A percentile compares a stretch with the other conserved stretches of the same genome.
Conservation (phyloP, 805 yeast species). For the Candida oleophila region DNA sequence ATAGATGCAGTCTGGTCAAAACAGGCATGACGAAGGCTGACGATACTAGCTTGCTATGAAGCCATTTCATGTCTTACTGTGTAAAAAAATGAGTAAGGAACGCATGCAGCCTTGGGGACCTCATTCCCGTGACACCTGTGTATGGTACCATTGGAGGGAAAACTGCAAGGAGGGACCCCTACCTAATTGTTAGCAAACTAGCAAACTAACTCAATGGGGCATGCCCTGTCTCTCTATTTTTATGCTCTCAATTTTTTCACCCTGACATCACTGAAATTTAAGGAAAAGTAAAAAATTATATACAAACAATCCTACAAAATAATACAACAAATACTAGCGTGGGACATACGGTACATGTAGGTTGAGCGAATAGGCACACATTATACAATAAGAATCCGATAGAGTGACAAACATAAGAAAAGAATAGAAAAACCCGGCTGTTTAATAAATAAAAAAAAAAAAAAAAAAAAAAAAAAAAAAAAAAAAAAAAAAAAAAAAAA, state of each 20-base stretch:
- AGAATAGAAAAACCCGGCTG: neutral
- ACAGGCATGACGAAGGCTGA: neutral
- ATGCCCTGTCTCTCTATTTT: neutral
- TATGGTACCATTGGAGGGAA: neutral
- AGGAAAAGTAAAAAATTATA: neutral
- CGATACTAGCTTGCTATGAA: neutral
- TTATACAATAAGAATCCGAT: too few relatives aligned
- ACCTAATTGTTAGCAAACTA: neutral
- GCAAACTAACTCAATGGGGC: too few relatives aligned
- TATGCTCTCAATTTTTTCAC: neutral
- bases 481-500: too few relatives aligned
- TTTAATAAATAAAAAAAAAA: too few relatives aligned
- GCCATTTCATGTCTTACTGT: neutral
- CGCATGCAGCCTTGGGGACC: too few relatives aligned
- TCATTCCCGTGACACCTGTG: too few relatives aligned
- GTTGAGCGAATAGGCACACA: too few relatives aligned
- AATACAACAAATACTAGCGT: too few relatives aligned
- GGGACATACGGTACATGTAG: too few relatives aligned
- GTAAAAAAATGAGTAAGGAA: neutral
- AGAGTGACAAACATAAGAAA: neutral
- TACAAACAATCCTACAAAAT: neutral
- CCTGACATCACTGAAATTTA: neutral
- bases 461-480: too few relatives aligned
- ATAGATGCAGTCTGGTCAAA: neutral
- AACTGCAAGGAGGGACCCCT: neutral